These are phyloP conservation scores for Neocatenulostroma microsporum DNA, from an alignment of 2,329 filamentous ascomycete genomes.

Conservation along the genomic window DNA sequence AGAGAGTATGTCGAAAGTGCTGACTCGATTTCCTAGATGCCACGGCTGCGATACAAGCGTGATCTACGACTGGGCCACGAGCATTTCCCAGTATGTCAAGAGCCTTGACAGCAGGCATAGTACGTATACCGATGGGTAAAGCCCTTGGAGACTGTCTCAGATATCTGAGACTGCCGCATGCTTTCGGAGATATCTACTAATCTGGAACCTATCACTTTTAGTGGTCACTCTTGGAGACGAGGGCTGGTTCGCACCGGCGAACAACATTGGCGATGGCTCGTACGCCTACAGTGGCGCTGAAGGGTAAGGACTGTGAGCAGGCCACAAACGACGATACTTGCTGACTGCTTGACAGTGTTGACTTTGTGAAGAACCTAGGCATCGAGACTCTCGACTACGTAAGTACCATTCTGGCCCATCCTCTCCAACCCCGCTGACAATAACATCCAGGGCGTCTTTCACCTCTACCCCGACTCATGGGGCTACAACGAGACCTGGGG, in stretches of 20 bases:
- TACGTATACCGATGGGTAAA: no score
- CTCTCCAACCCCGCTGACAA: background rate
- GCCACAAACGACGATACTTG: no score
- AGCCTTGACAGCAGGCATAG: constrained; percentile 51
- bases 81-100: constrained; percentile 56
- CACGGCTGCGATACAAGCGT: constrained; percentile 51
- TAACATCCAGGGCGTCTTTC: constrained; percentile 1
- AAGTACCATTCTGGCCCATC: background rate
- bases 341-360: background rate
- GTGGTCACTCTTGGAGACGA: constrained; percentile 60
- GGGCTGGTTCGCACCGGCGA: constrained; percentile 30
- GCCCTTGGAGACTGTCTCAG: no score
- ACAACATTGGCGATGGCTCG: constrained; percentile 6
- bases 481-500: constrained; percentile 8
- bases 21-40: constrained; percentile 36
- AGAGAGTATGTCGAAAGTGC: constrained; percentile 41
- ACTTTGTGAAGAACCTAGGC: constrained; percentile 3
- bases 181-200: no score
- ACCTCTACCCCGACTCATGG: constrained; percentile 5
- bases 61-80: constrained; percentile 53
- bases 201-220: no score
- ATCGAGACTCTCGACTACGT: constrained; percentile 5
- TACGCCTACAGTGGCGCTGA: constrained; percentile 2
- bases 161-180: no score
- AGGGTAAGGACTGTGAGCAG: no score